Percentiles rank a stretch among this genome's conserved stretches.
phyloP scores from a whole-genome alignment of 2,329 filamentous ascomycete genomes.

The Aspergillus hiratsukae region DNA sequence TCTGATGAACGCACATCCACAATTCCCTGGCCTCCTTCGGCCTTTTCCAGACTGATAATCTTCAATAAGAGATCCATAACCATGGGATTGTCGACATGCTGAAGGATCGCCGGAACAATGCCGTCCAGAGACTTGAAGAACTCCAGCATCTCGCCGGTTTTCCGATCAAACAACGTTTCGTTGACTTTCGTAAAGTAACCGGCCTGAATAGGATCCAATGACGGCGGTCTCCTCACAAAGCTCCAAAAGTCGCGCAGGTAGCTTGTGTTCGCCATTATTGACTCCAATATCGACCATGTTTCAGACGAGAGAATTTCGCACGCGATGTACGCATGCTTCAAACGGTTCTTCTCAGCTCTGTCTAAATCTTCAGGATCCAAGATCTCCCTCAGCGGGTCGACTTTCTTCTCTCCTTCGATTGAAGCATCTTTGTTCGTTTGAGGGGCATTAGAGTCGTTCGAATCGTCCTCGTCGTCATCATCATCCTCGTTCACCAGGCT shows the following conservation, averaged over 20 bases:
- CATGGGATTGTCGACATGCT: slow-evolving; percentile 95
- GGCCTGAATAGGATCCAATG: slow-evolving; percentile 87
- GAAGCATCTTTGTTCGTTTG: slow-evolving; percentile 25
- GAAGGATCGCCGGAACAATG: slow-evolving; percentile 78
- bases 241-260: slow-evolving; percentile 83
- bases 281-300: slow-evolving; percentile 94
- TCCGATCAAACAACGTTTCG: slow-evolving; percentile 94
- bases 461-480: slow-evolving; percentile 49
- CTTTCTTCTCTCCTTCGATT: slow-evolving; percentile 36
- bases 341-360: slow-evolving; percentile 82
- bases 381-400: slow-evolving; percentile 30
- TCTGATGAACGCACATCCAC: slow-evolving; percentile 66
- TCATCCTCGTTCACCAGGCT: slow-evolving; percentile 50
- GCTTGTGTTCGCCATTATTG: slow-evolving; percentile 76
- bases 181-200: slow-evolving; percentile 99
- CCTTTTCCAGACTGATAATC: slow-evolving; percentile 93
- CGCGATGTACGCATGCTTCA: slow-evolving; percentile 89
- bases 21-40: slow-evolving; percentile 83
- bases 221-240: slow-evolving; percentile 77
- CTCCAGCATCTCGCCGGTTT: slow-evolving; percentile 93
- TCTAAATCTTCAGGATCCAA: slow-evolving; percentile 50
- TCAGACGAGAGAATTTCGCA: slow-evolving; percentile 93
- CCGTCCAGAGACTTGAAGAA: slow-evolving; percentile 80
- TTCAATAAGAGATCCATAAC: slow-evolving; percentile 96
- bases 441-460: slow-evolving; percentile 40